Evolutionary conservation across 305 asterid species (phyloP), one percentile per base, ranked within the genome.

Genomic region (Vinca major): DNA sequence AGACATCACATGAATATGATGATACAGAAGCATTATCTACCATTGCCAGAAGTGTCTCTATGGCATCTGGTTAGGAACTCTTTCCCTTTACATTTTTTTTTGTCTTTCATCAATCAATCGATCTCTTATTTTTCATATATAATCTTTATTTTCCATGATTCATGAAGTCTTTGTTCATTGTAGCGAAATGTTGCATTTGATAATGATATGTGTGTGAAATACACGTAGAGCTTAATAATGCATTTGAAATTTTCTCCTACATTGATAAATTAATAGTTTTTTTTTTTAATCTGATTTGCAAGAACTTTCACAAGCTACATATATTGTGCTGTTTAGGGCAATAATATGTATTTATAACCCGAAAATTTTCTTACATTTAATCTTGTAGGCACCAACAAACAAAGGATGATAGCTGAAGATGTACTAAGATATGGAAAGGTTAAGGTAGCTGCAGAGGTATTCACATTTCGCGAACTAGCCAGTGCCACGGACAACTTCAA

Each of bases 401-500:
- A 81, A 51, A 79, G 86, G 78, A 70, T 73, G 66, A 70, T 77
- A 58, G 89, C 84, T 4, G 93, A 85, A 48, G 88, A 89, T 45
- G 65, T 81, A 57, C 67, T 79, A 11, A 75, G 80, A 57, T 80
- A 80, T 64, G 91, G 92, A 26, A 65, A 75, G 13, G 75, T 55
- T 56, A 75, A 74, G 74, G 79, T 79, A 54, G 87, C 92, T 6
- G 88, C 91, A 14, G 89, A 85, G 73, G 83, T 86, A 54, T 86
- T 88, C 81, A 86, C 96, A 49, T 92, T 92, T 66, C 88, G 94
- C 0, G 96, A 89, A 51, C 75, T 92, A 21, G 96, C 96, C 12
- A 66, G 37, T 21, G 91, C 96, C 3, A 89, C 98, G 9, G 90
- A 88, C 65, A 86, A 86, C 70, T 92, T 92, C 81, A 84, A 84